Percentiles rank a stretch among this genome's conserved stretches.
Conservation (phyloP, 306 rosid species). For the Casuarina equisetifolia region DNA sequence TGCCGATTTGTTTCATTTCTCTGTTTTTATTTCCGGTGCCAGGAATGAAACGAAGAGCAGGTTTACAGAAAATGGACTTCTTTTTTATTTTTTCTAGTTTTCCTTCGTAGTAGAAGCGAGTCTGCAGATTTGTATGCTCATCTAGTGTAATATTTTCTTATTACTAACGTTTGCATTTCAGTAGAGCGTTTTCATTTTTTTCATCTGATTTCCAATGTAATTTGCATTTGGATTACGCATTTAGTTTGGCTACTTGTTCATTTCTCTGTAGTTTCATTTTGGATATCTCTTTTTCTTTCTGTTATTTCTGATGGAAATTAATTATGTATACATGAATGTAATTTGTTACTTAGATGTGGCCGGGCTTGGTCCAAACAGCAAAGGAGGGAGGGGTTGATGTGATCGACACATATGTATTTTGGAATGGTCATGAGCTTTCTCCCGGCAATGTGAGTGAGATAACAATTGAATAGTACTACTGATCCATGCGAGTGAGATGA, state of each 20-base stretch:
- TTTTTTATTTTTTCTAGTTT: background rate
- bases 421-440: constrained; percentile 96
- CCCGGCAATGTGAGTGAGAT: constrained; percentile 67
- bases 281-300: background rate
- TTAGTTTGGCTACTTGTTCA: background rate
- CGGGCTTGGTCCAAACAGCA: constrained; percentile 76
- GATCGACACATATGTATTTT: constrained; percentile 90
- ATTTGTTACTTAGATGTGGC: constrained; percentile 75
- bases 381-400: constrained; percentile 85
- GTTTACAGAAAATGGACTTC: background rate
- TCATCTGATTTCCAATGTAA: background rate
- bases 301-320: constrained; percentile 19
- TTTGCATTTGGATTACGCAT: background rate
- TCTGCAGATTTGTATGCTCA: background rate
- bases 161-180: background rate
- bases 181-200: background rate
- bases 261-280: background rate
- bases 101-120: background rate
- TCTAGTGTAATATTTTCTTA: background rate
- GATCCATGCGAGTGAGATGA: too few species aligned
- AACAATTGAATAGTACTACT: background rate
- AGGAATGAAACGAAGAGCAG: too few species aligned
- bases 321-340: constrained; percentile 15
- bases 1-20: constrained; percentile 1
- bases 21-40: background rate